A percentile compares a stretch with the other conserved stretches of the same genome.
These are phyloP conservation scores for Saccharomyces hybrid DNA, from an alignment of 1,139 yeast species.

Conservation along the genomic window DNA sequence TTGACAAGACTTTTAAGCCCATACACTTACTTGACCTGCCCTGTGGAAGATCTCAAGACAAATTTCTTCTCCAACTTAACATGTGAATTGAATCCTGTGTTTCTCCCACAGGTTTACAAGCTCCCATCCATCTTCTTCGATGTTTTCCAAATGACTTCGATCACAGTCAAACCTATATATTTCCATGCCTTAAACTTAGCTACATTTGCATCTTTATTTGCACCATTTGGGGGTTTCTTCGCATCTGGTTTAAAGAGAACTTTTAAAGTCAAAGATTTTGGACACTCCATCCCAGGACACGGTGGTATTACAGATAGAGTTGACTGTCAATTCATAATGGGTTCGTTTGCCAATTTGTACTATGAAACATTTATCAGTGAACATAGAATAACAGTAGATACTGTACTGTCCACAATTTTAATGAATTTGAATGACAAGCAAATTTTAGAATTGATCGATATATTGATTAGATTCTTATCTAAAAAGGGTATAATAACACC, in stretches of 20 bases:
- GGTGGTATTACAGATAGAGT: conserved; percentile 97
- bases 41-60: conserved; percentile 57
- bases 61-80: conserved; percentile 54
- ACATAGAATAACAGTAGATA: conserved; percentile 62
- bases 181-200: conserved; percentile 81
- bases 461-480: conserved; percentile 56
- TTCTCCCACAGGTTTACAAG: conserved; percentile 67
- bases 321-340: conserved; percentile 98
- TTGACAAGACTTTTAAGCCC: conserved; percentile 58
- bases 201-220: conserved; percentile 91
- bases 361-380: conserved; percentile 85
- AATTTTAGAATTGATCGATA: conserved; percentile 53
- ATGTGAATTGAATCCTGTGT: conserved; percentile 84
- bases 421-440: conserved; percentile 63
- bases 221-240: conserved; percentile 98
- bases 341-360: conserved; percentile 85
- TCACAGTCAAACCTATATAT: conserved; percentile 76
- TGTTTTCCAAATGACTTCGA: conserved; percentile 39
- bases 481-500: conserved; percentile 45
- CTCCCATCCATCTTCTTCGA: conserved; percentile 63
- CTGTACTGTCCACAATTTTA: conserved; percentile 66
- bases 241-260: conserved; percentile 96
- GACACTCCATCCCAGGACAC: conserved; percentile 93
- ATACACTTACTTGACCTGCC: conserved; percentile 77
- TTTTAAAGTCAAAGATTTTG: conserved; percentile 89